These are phyloP conservation scores for Musa troglodytarum DNA, from an alignment of 176 grass and related monocot species.

Conservation along the genomic window DNA sequence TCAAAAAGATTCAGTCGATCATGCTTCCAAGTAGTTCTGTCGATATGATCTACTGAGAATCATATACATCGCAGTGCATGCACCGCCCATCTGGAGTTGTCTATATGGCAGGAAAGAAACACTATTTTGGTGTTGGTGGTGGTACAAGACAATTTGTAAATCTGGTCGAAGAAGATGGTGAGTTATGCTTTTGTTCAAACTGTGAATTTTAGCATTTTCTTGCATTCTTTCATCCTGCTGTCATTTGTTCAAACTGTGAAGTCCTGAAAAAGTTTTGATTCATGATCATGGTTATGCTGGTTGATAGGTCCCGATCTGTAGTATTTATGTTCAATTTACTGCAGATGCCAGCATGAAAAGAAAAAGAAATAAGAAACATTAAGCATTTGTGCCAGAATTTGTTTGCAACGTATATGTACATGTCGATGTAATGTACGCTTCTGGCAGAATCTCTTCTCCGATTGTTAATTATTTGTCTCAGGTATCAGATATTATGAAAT, in stretches of 20 bases:
- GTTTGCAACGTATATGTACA: no score
- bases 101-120: slow-evolving; percentile 90
- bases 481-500: no score
- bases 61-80: slow-evolving; percentile 44
- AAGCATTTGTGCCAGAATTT: no score
- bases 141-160: slow-evolving; percentile 81
- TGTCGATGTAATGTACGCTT: no score
- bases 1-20: neutral
- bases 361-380: no score
- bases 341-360: no score
- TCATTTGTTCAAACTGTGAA: no score
- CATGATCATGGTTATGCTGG: no score
- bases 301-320: no score
- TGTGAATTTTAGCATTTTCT: slow-evolving; percentile 15
- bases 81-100: slow-evolving; percentile 39
- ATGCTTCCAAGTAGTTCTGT: neutral
- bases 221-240: neutral
- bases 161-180: slow-evolving; percentile 92
- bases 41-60: slow-evolving; percentile 6
- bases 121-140: slow-evolving; percentile 97
- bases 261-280: neutral
- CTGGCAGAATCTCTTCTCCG: no score
- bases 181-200: slow-evolving; percentile 13
- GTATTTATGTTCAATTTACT: no score
- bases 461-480: no score